Evolutionary conservation across 1,284 basidiomycete species (phyloP).

Genomic region (Fomitopsis pinicola): DNA sequence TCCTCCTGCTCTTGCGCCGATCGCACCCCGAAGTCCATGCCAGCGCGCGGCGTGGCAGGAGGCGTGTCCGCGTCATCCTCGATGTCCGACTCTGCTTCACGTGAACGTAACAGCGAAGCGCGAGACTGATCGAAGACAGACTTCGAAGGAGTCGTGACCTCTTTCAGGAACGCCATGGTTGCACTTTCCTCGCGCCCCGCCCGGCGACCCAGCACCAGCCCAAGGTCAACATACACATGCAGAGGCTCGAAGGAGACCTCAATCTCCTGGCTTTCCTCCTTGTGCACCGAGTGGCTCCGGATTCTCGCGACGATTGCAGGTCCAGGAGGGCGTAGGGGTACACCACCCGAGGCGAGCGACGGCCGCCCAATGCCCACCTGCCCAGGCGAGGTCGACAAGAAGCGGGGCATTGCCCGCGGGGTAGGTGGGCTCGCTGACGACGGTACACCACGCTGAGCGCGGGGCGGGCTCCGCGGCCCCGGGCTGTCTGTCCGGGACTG

Average conservation of each 20-base stretch:
- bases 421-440: constrained; percentile 6
- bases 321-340: constrained; percentile 2
- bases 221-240: constrained; percentile 76
- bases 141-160: constrained; percentile 10
- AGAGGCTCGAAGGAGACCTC: constrained; percentile 51
- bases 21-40: constrained; percentile 10
- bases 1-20: constrained; percentile 32
- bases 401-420: constrained; percentile 7
- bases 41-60: constrained; percentile 31
- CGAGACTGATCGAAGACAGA: not conserved
- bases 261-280: constrained; percentile 16
- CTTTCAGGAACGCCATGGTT: constrained; percentile 37
- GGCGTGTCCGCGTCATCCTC: constrained; percentile 31
- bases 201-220: constrained; percentile 35
- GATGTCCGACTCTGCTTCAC: not conserved
- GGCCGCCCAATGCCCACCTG: constrained; percentile 14
- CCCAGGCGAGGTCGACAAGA: constrained; percentile 14
- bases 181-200: constrained; percentile 27
- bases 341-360: constrained; percentile 8
- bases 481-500: not conserved
- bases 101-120: not conserved
- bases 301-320: constrained; percentile 21
- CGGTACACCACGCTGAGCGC: constrained; percentile 1
- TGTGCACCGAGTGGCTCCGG: constrained; percentile 9
- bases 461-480: constrained; percentile 6